Conservation (phyloP, 2,329 filamentous ascomycete genomes). For the Bisporella sp. region DNA sequence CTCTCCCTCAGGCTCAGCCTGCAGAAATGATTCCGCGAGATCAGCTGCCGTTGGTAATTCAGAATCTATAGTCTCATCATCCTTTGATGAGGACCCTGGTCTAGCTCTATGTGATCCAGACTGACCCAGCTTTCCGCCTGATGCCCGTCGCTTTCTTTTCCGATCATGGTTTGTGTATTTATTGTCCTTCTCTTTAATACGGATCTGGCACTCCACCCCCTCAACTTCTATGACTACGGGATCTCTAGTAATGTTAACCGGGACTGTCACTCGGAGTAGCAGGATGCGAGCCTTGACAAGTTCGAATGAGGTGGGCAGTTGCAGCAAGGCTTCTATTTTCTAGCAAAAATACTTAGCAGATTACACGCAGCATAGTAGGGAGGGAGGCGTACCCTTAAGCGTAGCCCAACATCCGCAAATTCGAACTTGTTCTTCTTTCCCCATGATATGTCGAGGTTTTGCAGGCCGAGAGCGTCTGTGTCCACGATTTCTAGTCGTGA, state of each 20-base stretch:
- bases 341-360: constrained; percentile 29
- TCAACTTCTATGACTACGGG: constrained; percentile 77
- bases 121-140: background rate
- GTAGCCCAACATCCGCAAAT: constrained; percentile 78
- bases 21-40: constrained; percentile 71
- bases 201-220: constrained; percentile 67
- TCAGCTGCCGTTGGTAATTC: constrained; percentile 63
- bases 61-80: constrained; percentile 20
- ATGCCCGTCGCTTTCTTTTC: constrained; percentile 19
- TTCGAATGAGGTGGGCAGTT: constrained; percentile 65
- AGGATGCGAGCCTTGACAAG: constrained; percentile 70
- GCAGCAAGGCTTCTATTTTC: constrained; percentile 72
- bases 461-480: constrained; percentile 76
- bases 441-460: constrained; percentile 76
- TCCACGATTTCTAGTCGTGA: constrained; percentile 81
- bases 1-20: constrained; percentile 60
- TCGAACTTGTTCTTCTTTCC: constrained; percentile 80
- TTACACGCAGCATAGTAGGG: background rate
- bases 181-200: constrained; percentile 34
- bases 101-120: background rate
- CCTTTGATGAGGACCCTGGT: constrained; percentile 2
- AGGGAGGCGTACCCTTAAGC: constrained; percentile 53
- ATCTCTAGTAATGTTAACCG: constrained; percentile 80
- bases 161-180: constrained; percentile 28
- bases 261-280: constrained; percentile 72